Base-by-base conservation (phyloP, 2,329 filamentous ascomycete species). In the Trichothecium roseum region DNA sequence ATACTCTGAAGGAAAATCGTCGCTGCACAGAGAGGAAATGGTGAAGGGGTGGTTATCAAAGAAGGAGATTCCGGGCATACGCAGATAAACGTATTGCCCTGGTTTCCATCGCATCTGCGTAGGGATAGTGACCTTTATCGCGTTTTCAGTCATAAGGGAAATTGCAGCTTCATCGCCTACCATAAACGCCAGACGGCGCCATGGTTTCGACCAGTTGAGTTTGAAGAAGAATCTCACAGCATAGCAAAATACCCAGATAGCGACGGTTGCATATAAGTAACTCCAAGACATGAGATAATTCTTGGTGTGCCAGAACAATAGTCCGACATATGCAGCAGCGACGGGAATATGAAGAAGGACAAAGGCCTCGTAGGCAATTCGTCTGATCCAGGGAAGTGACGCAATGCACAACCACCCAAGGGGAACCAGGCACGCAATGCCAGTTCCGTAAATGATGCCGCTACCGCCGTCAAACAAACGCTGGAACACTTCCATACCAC, bases 1-100 rank as follows among this genome's bases (percentile, higher is more conserved):
- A 48, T 94, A 94, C 39, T 85, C 82, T 1, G 88, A 94, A 1
- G 87, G 86, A 42, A 95, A 94, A 52, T 94, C 87, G 30, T 93
- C 83, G 52, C 84, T 93, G 59, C 87, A 95, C 7, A 94, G 69
- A 1, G 87, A 95, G 3, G 89, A 79, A 37, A 96, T 88, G 0
- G 91, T 96, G 53, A 96, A 96, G 0, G 89, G 89, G 48, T 96
- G 91, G 47, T 94, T 95, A 45, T 94, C 85, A 39, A 95, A 78
- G 2, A 93, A 57, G 0, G 87, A 88, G 46, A 96, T 87, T 2
- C 85, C 85, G 0, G 89, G 89, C 81, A 96, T 94, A 35, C 89
- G 78, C 15, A 96, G 69, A 54, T 95, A 96, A 14, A 95, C 83
- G 47, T 93, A 95, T 57, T 96, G 91, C 5, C 89, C 91, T 1